Evolutionary conservation across 192 early-diverging fungal species (phyloP).

Genomic region (Coemansia sp.): DNA sequence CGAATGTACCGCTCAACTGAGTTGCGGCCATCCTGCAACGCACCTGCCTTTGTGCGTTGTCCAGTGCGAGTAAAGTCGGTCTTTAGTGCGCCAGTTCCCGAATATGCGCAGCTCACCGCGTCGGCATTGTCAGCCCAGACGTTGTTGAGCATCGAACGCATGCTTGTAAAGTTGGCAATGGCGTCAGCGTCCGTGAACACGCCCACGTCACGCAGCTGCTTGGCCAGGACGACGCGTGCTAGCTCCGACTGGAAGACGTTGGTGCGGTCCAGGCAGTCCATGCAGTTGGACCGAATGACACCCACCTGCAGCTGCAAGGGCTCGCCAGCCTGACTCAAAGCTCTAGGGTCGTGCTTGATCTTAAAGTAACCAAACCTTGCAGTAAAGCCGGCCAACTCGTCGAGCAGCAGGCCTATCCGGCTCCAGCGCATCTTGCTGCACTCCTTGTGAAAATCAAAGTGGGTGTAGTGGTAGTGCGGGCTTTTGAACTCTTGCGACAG

Average conservation of each 20-base stretch:
- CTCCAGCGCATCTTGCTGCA: constrained; percentile 96
- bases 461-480: constrained; percentile 65
- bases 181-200: constrained; percentile 61
- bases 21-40: constrained; percentile 77
- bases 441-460: constrained; percentile 98
- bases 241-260: constrained; percentile 97
- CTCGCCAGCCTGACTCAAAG: background rate
- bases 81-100: constrained; percentile 96
- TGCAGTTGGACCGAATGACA: constrained; percentile 94
- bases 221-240: constrained; percentile 67
- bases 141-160: constrained; percentile 79
- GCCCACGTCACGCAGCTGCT: constrained; percentile 68
- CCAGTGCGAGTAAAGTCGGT: constrained; percentile 98
- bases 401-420: constrained; percentile 78
- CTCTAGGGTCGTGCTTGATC: constrained; percentile 9
- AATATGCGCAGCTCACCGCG: constrained; percentile 83
- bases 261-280: constrained; percentile 99
- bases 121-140: constrained; percentile 99
- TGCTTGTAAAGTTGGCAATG: constrained; percentile 61
- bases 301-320: constrained; percentile 59
- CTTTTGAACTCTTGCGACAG: constrained; percentile 61
- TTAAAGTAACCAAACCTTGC: constrained; percentile 57
- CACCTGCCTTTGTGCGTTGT: constrained; percentile 78
- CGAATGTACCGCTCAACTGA: constrained; percentile 83
- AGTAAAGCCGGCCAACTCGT: constrained; percentile 69